Percentiles rank a stretch among this genome's conserved stretches.
Conservation (phyloP, 257 asterid genomes). For the Primulina huaijiensis region DNA sequence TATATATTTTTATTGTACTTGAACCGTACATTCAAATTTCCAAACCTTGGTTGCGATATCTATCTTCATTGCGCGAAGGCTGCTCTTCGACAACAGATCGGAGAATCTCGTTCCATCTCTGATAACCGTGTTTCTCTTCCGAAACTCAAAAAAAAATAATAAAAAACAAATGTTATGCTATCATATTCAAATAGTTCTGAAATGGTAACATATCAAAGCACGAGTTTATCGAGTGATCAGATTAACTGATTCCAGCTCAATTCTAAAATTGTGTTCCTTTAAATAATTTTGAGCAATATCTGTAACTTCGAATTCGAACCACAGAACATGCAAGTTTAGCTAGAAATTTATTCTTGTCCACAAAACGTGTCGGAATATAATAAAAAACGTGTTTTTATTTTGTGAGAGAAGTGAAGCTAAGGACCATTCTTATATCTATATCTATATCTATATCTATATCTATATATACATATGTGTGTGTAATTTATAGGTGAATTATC, state of each 20-base stretch:
- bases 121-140: too few relatives aligned
- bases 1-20: background rate
- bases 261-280: constrained; percentile 33
- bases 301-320: constrained; percentile 36
- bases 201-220: background rate
- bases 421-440: background rate
- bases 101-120: background rate
- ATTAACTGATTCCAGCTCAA: background rate
- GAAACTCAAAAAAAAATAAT: background rate
- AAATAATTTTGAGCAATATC: constrained; percentile 25
- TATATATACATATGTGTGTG: background rate
- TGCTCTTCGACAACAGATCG: background rate
- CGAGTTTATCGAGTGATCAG: constrained; percentile 5
- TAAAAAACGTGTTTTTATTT: background rate
- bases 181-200: background rate
- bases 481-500: too few relatives aligned
- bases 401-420: background rate
- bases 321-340: constrained; percentile 41
- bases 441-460: too few relatives aligned
- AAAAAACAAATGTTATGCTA: background rate
- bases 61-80: background rate
- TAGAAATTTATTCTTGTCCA: constrained; percentile 16
- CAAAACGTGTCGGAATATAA: background rate
- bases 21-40: background rate
- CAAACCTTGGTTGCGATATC: constrained; percentile 17